A percentile compares a stretch with the other conserved stretches of the same genome.
Conservation (phyloP, 371 early-diverging fungal species). For the Blakeslea trispora region DNA sequence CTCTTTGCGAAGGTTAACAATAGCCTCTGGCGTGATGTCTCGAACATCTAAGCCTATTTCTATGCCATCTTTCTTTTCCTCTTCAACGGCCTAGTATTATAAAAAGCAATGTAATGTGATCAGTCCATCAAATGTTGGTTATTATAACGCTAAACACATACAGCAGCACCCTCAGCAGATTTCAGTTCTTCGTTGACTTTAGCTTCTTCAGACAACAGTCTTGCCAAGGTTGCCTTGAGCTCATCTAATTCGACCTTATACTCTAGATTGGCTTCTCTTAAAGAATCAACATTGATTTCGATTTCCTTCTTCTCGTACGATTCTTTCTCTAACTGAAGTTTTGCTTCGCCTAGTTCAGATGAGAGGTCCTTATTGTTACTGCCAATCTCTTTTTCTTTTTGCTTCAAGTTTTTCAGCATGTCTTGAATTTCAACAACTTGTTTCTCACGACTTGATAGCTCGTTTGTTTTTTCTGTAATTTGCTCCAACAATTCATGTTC, state of each 20-base stretch:
- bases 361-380: constrained; percentile 69
- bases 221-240: constrained; percentile 62
- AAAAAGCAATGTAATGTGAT: background rate
- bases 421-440: constrained; percentile 60
- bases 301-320: constrained; percentile 86
- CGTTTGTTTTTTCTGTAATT: constrained; percentile 81
- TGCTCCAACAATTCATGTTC: constrained; percentile 94
- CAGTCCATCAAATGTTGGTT: background rate
- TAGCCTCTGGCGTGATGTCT: constrained; percentile 23
- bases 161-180: constrained; percentile 11
- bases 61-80: constrained; percentile 72
- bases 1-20: constrained; percentile 63
- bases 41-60: constrained; percentile 66
- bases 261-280: constrained; percentile 82
- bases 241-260: constrained; percentile 67
- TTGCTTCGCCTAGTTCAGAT: constrained; percentile 67
- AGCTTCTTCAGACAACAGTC: constrained; percentile 39
- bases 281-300: constrained; percentile 77
- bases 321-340: constrained; percentile 82
- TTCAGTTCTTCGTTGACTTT: constrained; percentile 14
- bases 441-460: constrained; percentile 57
- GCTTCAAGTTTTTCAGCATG: constrained; percentile 64
- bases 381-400: constrained; percentile 49
- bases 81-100: constrained; percentile 47
- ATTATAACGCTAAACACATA: background rate